Evolutionary conservation across 305 asterid species (phyloP).

Genomic region (Fraxinus dipetala): DNA sequence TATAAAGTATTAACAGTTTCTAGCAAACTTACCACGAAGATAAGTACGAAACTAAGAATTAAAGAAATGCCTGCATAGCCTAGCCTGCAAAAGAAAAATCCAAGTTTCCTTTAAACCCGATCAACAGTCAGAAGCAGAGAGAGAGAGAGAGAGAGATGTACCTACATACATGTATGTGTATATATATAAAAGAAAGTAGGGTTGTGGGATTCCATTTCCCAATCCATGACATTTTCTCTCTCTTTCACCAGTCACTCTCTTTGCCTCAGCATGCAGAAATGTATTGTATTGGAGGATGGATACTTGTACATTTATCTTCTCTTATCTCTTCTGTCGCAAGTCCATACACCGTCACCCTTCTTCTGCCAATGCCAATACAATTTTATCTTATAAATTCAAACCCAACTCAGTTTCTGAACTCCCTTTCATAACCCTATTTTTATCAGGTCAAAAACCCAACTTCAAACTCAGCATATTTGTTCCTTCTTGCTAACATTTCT

Average conservation of each 20-base stretch:
- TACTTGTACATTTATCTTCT: constrained; percentile 21
- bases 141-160: no score
- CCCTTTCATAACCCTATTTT: neutral
- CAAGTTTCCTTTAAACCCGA: neutral
- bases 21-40: neutral
- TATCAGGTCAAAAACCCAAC: neutral
- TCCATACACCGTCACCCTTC: constrained; percentile 16
- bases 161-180: no score
- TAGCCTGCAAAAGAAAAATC: neutral
- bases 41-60: neutral
- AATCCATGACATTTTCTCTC: neutral
- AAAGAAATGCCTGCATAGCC: neutral
- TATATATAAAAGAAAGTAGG: neutral
- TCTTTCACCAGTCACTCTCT: constrained; percentile 22
- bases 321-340: constrained; percentile 32
- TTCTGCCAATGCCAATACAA: neutral
- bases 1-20: neutral
- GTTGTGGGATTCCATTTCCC: constrained; percentile 19
- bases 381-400: neutral
- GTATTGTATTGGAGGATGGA: constrained; percentile 20
- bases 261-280: constrained; percentile 25
- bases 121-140: no score
- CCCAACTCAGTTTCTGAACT: constrained; percentile 3
- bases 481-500: neutral
- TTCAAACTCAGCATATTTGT: neutral